A percentile compares a stretch with the other conserved stretches of the same genome.
Evolutionary conservation across 129 eudicot species (phyloP).

Genomic region (Deinandra increscens): DNA sequence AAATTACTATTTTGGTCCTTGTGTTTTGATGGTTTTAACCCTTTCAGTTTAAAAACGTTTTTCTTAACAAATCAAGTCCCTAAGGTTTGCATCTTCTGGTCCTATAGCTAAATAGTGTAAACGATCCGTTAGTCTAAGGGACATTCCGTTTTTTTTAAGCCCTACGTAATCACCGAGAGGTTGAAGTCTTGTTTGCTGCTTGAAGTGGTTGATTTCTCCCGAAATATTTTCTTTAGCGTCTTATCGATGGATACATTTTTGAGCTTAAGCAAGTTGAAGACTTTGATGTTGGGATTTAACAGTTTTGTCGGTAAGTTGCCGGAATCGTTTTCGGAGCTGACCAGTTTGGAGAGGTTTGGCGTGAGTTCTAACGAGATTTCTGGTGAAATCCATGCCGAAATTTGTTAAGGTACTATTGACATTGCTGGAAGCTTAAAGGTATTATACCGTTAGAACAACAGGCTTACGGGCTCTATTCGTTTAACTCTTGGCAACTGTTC

Average conservation of each 20-base stretch:
- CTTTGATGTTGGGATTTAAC: slow-evolving; percentile 44
- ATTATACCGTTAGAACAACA: slow-evolving; percentile 76
- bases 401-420: slow-evolving; percentile 38
- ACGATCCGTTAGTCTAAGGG: too few relatives aligned
- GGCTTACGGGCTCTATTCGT: slow-evolving; percentile 62
- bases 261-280: slow-evolving; percentile 51
- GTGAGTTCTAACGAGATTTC: slow-evolving; percentile 60
- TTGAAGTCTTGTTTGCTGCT: slow-evolving; percentile 50
- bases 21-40: too few relatives aligned
- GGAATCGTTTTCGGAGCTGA: slow-evolving; percentile 39
- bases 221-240: slow-evolving; percentile 55
- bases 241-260: slow-evolving; percentile 53
- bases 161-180: too few relatives aligned
- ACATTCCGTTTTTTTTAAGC: too few relatives aligned
- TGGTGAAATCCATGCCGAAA: slow-evolving; percentile 51
- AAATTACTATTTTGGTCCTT: too few relatives aligned
- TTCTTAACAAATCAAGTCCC: too few relatives aligned
- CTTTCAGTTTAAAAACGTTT: too few relatives aligned
- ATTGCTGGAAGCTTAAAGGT: slow-evolving; percentile 42
- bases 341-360: slow-evolving; percentile 50
- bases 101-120: too few relatives aligned
- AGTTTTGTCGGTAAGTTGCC: slow-evolving; percentile 47
- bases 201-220: slow-evolving; percentile 27
- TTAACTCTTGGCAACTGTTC: slow-evolving; percentile 63
- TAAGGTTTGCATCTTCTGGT: too few relatives aligned